Percentiles rank a stretch among this genome's conserved stretches.
phyloP scores from a whole-genome alignment of 805 yeast species.

The Yamadazyma paraphyllophila region DNA sequence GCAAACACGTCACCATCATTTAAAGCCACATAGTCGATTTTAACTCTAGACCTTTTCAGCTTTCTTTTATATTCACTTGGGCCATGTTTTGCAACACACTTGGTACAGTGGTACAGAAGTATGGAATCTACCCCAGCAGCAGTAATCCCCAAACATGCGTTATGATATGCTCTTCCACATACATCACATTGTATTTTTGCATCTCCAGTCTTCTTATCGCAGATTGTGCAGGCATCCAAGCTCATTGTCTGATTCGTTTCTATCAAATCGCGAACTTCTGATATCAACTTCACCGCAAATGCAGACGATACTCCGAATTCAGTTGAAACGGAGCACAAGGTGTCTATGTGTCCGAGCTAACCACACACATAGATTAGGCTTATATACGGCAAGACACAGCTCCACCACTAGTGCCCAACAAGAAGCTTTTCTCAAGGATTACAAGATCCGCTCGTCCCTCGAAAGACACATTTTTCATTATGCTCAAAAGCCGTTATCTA shows the following conservation, averaged over 20 bases:
- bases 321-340: background rate
- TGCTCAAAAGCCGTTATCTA: constrained; percentile 51
- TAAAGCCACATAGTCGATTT: constrained; percentile 75
- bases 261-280: background rate
- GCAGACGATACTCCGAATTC: background rate
- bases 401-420: constrained; percentile 19
- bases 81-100: constrained; percentile 47
- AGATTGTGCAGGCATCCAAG: background rate
- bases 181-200: constrained; percentile 58
- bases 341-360: no score
- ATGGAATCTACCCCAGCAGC: constrained; percentile 36
- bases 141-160: constrained; percentile 43
- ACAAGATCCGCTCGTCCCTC: constrained; percentile 55
- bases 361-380: no score
- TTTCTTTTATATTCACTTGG: constrained; percentile 49
- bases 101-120: constrained; percentile 52
- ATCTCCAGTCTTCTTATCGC: constrained; percentile 2
- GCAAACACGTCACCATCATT: constrained; percentile 65
- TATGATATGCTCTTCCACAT: constrained; percentile 57
- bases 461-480: constrained; percentile 59
- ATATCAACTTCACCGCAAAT: background rate
- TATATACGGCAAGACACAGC: no score
- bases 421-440: constrained; percentile 47
- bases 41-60: constrained; percentile 51
- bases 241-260: background rate